Evolutionary conservation across 805 yeast species (phyloP), one percentile per base, ranked within the genome.

Genomic region (Deakozyma indianensis): DNA sequence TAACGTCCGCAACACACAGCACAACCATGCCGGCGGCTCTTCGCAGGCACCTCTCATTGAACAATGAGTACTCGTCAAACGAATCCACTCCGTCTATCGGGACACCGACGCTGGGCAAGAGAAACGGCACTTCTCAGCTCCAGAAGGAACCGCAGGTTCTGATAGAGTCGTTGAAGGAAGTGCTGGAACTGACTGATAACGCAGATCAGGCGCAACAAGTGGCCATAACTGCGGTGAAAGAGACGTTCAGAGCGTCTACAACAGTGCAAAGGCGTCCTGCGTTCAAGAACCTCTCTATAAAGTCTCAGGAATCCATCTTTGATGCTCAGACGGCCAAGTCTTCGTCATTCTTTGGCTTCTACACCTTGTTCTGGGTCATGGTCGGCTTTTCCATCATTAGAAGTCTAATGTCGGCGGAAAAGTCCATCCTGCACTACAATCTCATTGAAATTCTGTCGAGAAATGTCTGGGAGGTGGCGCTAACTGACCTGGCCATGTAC

Each of bases 401-500:
- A 45, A 73, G 75, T 3, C 71, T 78, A 3, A 78, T 73, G 22
- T 68, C 77, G 47, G 54, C 77, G 24, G 75, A 77, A 47, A 71
- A 72, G 20, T 54, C 78, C 5, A 64, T 78, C 16, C 71, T 76
- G 47, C 75, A 80, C 51, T 73, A 73, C 23, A 75, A 77, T 28
- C 71, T 92, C 18, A 58, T 81, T 35, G 55, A 61, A 20, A 70
- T 79, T 18, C 69, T 94, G 65, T 56, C 69, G 18, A 69, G 71
- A 18, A 88, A 85, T 52, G 47, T 90, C 11, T 50, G 75, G 43
- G 71, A 73, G 50, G 80, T 92, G 22, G 96, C 78, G 0, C 49
- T 80, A 7, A 76, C 84, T 1, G 98, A 92, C 60, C 61, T 80
- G 20, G 55, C 61, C 43, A 80, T 92, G 88, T 92, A 88, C 57